Percentiles rank a stretch among this genome's conserved stretches.
These are phyloP conservation scores for Gardenia jasminoides DNA, from an alignment of 257 asterid species.

Conservation along the genomic window DNA sequence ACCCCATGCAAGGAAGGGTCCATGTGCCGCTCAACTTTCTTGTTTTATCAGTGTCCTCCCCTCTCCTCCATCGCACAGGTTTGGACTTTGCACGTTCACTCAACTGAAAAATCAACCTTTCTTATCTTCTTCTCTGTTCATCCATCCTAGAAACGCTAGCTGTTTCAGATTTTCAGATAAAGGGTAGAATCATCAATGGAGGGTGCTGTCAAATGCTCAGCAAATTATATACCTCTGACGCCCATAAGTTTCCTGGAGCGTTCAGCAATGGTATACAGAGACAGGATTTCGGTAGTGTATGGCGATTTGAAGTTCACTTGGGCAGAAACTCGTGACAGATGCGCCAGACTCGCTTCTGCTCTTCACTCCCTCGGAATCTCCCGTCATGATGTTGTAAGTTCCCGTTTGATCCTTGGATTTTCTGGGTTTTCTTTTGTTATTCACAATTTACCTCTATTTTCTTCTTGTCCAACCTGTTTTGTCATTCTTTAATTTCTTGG, in stretches of 20 bases:
- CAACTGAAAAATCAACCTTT: no score
- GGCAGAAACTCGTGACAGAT: constrained; percentile 27
- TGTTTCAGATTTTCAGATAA: neutral
- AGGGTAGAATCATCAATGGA: constrained; percentile 7
- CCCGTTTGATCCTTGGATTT: no score
- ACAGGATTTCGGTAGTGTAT: constrained; percentile 21
- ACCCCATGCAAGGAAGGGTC: neutral
- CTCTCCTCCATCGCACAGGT: no score
- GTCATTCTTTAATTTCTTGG: no score
- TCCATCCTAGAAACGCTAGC: no score
- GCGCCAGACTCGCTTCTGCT: constrained; percentile 32
- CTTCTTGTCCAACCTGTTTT: no score
- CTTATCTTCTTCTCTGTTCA: no score
- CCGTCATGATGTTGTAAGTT: constrained; percentile 30
- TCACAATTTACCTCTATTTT: no score
- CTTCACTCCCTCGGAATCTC: constrained; percentile 24
- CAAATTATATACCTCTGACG: constrained; percentile 33
- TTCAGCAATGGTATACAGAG: constrained; percentile 31
- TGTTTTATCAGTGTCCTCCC: no score
- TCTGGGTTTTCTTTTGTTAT: no score
- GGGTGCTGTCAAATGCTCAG: constrained; percentile 27
- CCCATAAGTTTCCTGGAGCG: constrained; percentile 37
- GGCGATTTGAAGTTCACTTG: constrained; percentile 25
- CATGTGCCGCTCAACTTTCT: no score
- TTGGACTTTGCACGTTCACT: no score